Conservation (phyloP, 306 rosid genomes). For the Quercus gilva region DNA sequence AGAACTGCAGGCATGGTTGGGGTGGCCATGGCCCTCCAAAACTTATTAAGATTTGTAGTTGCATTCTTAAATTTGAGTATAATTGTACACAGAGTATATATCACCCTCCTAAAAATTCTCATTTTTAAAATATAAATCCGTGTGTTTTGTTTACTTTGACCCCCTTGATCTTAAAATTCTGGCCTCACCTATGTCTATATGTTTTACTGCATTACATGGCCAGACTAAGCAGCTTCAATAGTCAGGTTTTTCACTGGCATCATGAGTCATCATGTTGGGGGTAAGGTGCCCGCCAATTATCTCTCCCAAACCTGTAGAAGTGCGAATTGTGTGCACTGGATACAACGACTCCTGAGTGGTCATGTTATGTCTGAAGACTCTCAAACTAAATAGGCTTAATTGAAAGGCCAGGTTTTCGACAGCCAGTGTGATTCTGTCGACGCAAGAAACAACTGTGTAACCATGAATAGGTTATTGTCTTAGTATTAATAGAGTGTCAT, state of each 20-base stretch:
- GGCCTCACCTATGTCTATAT: neutral
- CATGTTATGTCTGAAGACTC: no score
- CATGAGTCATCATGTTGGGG: no score
- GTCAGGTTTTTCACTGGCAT: neutral
- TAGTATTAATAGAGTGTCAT: no score
- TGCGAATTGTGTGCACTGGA: no score
- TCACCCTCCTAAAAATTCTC: neutral
- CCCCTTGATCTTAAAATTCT: neutral
- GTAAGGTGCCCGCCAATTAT: no score
- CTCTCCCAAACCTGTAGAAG: no score
- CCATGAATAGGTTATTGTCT: no score
- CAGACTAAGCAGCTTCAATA: neutral
- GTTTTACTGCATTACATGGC: neutral
- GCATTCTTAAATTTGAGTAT: neutral
- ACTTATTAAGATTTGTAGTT: neutral
- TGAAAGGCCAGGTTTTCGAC: no score
- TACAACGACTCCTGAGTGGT: no score
- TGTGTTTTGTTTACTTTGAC: neutral
- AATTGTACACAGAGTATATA: neutral
- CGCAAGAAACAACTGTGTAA: no score
- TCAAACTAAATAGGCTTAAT: no score
- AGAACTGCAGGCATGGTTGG: neutral
- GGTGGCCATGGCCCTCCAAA: neutral
- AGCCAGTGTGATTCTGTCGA: no score
- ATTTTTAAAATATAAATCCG: neutral